Evolutionary conservation across 768 basidiomycete species (phyloP).

Genomic region (Amanita jacksonii): DNA sequence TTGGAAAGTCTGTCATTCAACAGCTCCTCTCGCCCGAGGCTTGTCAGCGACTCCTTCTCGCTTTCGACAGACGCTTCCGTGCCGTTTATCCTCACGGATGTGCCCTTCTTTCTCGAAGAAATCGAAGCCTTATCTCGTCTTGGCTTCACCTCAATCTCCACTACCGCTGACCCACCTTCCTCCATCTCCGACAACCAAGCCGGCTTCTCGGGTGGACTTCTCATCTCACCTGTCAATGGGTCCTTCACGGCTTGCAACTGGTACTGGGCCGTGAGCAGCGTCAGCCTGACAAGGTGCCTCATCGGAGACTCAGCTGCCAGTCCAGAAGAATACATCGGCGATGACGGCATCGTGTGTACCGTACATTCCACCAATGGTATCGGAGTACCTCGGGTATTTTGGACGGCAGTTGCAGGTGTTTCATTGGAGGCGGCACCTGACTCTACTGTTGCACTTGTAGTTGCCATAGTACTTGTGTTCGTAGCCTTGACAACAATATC

Average conservation of each 20-base stretch:
- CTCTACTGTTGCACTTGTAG: constrained; percentile 3
- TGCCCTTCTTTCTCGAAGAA: constrained; percentile 19
- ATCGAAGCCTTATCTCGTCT: constrained; percentile 14
- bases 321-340: constrained; percentile 69
- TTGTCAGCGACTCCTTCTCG: constrained; percentile 72
- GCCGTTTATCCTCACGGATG: constrained; percentile 31
- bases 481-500: constrained; percentile 17
- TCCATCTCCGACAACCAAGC: constrained; percentile 57
- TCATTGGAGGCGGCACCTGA: neutral
- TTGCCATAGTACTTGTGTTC: constrained; percentile 11
- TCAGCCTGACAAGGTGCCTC: constrained; percentile 70
- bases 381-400: constrained; percentile 6
- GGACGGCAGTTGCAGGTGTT: neutral
- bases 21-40: constrained; percentile 65
- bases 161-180: constrained; percentile 25
- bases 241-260: constrained; percentile 69
- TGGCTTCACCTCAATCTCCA: constrained; percentile 49
- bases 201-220: constrained; percentile 51
- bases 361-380: constrained; percentile 49
- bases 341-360: constrained; percentile 72
- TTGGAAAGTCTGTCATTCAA: constrained; percentile 59
- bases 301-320: constrained; percentile 41
- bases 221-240: constrained; percentile 67
- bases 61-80: constrained; percentile 50
- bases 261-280: constrained; percentile 76